phyloP scores from a whole-genome alignment of 768 basidiomycete genomes.

The Psilocybe cyanescens region DNA sequence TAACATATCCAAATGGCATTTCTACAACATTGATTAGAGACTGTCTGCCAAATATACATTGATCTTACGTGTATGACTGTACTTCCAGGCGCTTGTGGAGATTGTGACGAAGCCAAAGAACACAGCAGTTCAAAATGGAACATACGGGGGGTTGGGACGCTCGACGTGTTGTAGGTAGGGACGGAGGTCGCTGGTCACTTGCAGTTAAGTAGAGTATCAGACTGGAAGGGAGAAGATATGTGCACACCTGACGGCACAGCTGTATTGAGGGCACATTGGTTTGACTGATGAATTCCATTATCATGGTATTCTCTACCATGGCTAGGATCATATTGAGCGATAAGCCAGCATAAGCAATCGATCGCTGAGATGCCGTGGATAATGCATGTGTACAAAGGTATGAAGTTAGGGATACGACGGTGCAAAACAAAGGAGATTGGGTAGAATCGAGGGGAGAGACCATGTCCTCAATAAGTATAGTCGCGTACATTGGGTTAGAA shows the following conservation, averaged over 20 bases:
- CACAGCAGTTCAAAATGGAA: constrained; percentile 67
- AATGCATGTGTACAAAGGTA: constrained; percentile 73
- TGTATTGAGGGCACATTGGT: constrained; percentile 46
- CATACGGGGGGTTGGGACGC: constrained; percentile 52
- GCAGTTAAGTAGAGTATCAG: not conserved
- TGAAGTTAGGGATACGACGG: constrained; percentile 60
- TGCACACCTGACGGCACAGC: constrained; percentile 65
- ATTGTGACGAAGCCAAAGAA: constrained; percentile 74
- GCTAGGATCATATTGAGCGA: constrained; percentile 56
- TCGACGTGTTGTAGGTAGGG: constrained; percentile 41
- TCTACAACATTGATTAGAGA: constrained; percentile 31
- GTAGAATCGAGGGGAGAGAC: constrained; percentile 23
- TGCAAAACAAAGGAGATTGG: constrained; percentile 42
- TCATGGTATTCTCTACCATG: constrained; percentile 50
- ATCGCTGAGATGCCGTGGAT: constrained; percentile 58
- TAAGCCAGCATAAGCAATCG: constrained; percentile 65
- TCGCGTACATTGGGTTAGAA: constrained; percentile 51
- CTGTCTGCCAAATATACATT: not conserved
- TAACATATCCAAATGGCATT: constrained; percentile 59
- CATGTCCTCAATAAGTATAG: constrained; percentile 46
- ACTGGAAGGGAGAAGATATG: not conserved
- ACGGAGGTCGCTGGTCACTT: constrained; percentile 46
- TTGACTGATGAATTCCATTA: constrained; percentile 50
- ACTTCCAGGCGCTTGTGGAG: constrained; percentile 65
- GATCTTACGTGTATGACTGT: constrained; percentile 56